phyloP scores from a whole-genome alignment of 2,329 filamentous ascomycete species.

The Scedosporium minutisporum region DNA sequence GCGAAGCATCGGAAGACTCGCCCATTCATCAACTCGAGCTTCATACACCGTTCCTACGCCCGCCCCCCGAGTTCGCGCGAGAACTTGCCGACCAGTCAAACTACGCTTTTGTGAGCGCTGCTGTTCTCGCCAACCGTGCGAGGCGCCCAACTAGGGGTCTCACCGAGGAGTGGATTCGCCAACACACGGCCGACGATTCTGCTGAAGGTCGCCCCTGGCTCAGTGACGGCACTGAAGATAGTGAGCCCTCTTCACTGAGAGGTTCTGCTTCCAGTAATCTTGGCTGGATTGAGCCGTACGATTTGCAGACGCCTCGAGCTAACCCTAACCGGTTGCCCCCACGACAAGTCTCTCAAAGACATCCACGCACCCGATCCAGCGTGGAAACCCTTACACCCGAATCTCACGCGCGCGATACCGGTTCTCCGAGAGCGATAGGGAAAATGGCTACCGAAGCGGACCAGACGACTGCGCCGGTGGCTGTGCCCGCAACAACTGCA shows the following conservation, averaged over 20 bases:
- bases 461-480: slow-evolving; percentile 15
- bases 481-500: slow-evolving; percentile 7
- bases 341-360: slow-evolving; percentile 15
- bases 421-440: slow-evolving; percentile 2
- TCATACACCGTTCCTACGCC: slow-evolving; percentile 52
- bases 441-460: slow-evolving; percentile 2
- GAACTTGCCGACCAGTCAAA: slow-evolving; percentile 9
- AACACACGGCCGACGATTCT: slow-evolving; percentile 64
- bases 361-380: slow-evolving; percentile 41
- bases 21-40: slow-evolving; percentile 53
- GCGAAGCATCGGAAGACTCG: slow-evolving; percentile 49
- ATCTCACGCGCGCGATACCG: slow-evolving; percentile 6
- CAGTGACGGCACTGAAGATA: slow-evolving; percentile 55
- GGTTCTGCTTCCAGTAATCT: slow-evolving; percentile 49
- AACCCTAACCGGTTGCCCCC: slow-evolving; percentile 11
- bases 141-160: slow-evolving; percentile 52
- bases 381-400: slow-evolving; percentile 43
- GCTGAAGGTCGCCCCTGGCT: slow-evolving; percentile 73
- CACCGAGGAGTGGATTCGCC: slow-evolving; percentile 78
- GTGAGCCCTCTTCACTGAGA: slow-evolving; percentile 67
- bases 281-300: slow-evolving; percentile 35
- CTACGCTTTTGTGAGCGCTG: slow-evolving; percentile 36
- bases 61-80: slow-evolving; percentile 35
- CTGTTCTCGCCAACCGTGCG: slow-evolving; percentile 54
- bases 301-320: slow-evolving; percentile 38